Evolutionary conservation across 192 early-diverging fungal species (phyloP).

Genomic region (Entomortierella lignicola): DNA sequence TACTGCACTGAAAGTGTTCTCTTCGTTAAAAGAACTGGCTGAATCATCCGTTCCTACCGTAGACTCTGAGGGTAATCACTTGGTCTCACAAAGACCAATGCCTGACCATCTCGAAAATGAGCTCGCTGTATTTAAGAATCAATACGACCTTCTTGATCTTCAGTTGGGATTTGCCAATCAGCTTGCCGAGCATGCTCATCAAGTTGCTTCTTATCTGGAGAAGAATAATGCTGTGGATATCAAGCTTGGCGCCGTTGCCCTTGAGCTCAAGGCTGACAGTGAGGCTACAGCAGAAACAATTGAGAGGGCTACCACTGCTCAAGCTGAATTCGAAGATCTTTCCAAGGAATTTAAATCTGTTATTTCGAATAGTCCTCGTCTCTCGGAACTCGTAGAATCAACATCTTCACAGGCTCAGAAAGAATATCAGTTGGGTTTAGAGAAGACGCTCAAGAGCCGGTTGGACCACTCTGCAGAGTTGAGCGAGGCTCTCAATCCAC

Average conservation of each 20-base stretch:
- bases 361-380: slow-evolving; percentile 5
- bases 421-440: slow-evolving; percentile 1
- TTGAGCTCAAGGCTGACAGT: slow-evolving; percentile 20
- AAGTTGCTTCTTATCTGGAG: slow-evolving; percentile 23
- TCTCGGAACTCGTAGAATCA: background rate
- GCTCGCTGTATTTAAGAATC: slow-evolving; percentile 19
- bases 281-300: slow-evolving; percentile 21
- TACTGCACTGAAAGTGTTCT: slow-evolving; percentile 6
- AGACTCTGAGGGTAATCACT: background rate
- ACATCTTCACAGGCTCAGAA: background rate
- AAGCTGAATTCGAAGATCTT: slow-evolving; percentile 2
- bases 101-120: slow-evolving; percentile 21
- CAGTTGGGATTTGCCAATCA: slow-evolving; percentile 17
- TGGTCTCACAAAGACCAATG: background rate
- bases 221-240: slow-evolving; percentile 20
- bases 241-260: slow-evolving; percentile 9
- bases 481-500: slow-evolving; percentile 17
- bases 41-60: background rate
- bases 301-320: background rate
- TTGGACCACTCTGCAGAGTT: slow-evolving; percentile 3
- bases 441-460: slow-evolving; percentile 8
- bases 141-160: slow-evolving; percentile 17
- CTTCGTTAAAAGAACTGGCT: slow-evolving; percentile 2
- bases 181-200: slow-evolving; percentile 18
- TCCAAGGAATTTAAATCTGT: slow-evolving; percentile 3